Conservation (phyloP, 441 rosid genomes). For the Breynia disticha region DNA sequence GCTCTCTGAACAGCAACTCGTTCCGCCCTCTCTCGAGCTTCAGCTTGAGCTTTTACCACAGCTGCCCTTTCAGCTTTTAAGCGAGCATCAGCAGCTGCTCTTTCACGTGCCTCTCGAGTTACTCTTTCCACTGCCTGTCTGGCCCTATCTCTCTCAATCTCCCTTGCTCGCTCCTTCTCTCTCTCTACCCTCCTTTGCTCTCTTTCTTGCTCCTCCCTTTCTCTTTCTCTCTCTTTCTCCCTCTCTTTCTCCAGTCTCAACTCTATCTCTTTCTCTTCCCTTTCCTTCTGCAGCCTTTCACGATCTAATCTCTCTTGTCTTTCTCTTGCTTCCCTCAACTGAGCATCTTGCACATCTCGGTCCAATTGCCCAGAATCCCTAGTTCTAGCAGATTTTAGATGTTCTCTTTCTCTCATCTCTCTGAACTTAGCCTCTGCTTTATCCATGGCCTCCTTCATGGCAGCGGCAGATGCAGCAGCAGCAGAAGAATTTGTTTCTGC, state of each 20-base stretch:
- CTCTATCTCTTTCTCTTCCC: slow-evolving; percentile 55
- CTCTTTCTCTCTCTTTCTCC: slow-evolving; percentile 42
- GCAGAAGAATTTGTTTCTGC: slow-evolving; percentile 41
- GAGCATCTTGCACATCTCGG: slow-evolving; percentile 41
- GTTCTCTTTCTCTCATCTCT: slow-evolving; percentile 78
- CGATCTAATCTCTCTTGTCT: slow-evolving; percentile 51
- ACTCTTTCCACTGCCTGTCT: slow-evolving; percentile 93
- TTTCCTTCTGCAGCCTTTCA: slow-evolving; percentile 47
- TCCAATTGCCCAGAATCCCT: slow-evolving; percentile 50
- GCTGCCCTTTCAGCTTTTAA: slow-evolving; percentile 76
- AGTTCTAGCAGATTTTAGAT: slow-evolving; percentile 58
- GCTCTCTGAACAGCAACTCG: slow-evolving; percentile 89
- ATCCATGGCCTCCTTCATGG: slow-evolving; percentile 94
- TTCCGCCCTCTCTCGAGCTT: slow-evolving; percentile 82
- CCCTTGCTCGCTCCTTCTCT: slow-evolving; percentile 52
- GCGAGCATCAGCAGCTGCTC: slow-evolving; percentile 85
- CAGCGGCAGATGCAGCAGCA: slow-evolving; percentile 74
- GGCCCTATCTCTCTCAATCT: slow-evolving; percentile 56
- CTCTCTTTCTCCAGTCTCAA: slow-evolving; percentile 48
- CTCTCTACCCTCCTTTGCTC: slow-evolving; percentile 58
- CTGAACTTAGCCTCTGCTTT: slow-evolving; percentile 89
- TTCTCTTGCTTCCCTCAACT: slow-evolving; percentile 56
- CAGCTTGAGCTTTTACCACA: slow-evolving; percentile 56
- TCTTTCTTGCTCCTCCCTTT: slow-evolving; percentile 56
- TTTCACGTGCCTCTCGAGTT: slow-evolving; percentile 93